phyloP scores from a whole-genome alignment of 805 yeast species.

The Wickerhamiella domercqiae region DNA sequence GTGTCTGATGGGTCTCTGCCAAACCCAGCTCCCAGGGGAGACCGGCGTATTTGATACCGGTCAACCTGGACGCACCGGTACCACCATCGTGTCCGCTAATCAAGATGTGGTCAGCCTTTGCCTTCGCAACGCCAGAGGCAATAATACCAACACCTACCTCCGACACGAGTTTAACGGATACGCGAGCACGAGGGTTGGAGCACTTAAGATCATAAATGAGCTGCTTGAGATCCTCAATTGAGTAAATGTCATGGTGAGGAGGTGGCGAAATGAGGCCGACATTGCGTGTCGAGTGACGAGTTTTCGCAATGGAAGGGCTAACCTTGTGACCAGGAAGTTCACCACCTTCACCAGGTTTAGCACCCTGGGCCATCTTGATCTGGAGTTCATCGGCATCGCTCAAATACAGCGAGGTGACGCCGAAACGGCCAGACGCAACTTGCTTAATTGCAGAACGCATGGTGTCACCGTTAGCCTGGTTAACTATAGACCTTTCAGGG shows the following conservation, averaged over 20 bases:
- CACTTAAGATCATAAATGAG: slow-evolving; percentile 92
- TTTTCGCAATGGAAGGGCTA: slow-evolving; percentile 71
- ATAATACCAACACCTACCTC: slow-evolving; percentile 99
- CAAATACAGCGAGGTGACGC: slow-evolving; percentile 88
- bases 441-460: slow-evolving; percentile 99
- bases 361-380: slow-evolving; percentile 98
- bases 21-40: slow-evolving; percentile 97
- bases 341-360: slow-evolving; percentile 99
- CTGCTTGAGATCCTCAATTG: slow-evolving; percentile 95
- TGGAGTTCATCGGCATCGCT: slow-evolving; percentile 96
- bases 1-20: slow-evolving; percentile 95
- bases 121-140: slow-evolving; percentile 98
- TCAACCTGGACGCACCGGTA: slow-evolving; percentile 98
- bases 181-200: slow-evolving; percentile 92
- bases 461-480: slow-evolving; percentile 72
- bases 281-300: slow-evolving; percentile 92
- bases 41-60: slow-evolving; percentile 94
- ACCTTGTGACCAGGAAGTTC: slow-evolving; percentile 94
- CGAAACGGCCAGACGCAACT: slow-evolving; percentile 95
- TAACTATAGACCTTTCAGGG: slow-evolving; percentile 67
- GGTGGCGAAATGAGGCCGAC: slow-evolving; percentile 97
- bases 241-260: slow-evolving; percentile 96
- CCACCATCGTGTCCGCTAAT: slow-evolving; percentile 99
- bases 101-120: slow-evolving; percentile 91
- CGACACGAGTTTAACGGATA: slow-evolving; percentile 89